Evolutionary conservation across 768 basidiomycete species (phyloP), one percentile per base, ranked within the genome.

Genomic region (Leccinum fibrillosum): DNA sequence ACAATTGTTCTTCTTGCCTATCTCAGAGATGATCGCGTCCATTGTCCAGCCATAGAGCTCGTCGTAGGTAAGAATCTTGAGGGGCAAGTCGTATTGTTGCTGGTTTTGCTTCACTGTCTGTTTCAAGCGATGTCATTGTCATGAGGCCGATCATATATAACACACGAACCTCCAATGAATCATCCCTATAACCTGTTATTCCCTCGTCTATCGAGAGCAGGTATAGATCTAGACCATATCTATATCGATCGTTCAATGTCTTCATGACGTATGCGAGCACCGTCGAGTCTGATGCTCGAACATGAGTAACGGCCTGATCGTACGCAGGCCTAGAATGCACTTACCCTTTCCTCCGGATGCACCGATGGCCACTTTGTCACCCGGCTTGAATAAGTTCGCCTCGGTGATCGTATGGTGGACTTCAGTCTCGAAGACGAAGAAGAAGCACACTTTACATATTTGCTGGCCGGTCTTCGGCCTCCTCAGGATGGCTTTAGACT

Each of bases 41-140:
- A 99, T 99, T 2, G 96, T 98, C 96, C 97, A 98, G 17, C 97
- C 97, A 64, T 98, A 99, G 5, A 98, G 81, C 66, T 98, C 95
- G 61, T 93, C 87, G 62, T 99, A 99, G 2, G 92, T 92, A 25
- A 98, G 80, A 56, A 99, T 98, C 77, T 96, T 97, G 39, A 99
- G 83, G 0, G 96, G 95, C 74, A 98, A 88, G 49, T 87, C 82
- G 69, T 99, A 98, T 74, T 99, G 95, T 58, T 89, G 80, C 66
- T 97, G 93, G 72, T 99, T 99, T 44, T 94, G 84, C 74, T 98
- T 98, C 44, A 99, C 97, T 0, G 97, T 98, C 96, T 98, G 71
- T 34, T 53, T 49, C 7, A 30, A 51, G 19, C 23, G 32, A 53
- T 23, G n/a, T 58, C 11, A 28, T 26, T 52, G 21, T 19, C 39